These are phyloP conservation scores for Chalciporus pseudorubinellus DNA, from an alignment of 768 basidiomycete genomes.

Conservation along the genomic window DNA sequence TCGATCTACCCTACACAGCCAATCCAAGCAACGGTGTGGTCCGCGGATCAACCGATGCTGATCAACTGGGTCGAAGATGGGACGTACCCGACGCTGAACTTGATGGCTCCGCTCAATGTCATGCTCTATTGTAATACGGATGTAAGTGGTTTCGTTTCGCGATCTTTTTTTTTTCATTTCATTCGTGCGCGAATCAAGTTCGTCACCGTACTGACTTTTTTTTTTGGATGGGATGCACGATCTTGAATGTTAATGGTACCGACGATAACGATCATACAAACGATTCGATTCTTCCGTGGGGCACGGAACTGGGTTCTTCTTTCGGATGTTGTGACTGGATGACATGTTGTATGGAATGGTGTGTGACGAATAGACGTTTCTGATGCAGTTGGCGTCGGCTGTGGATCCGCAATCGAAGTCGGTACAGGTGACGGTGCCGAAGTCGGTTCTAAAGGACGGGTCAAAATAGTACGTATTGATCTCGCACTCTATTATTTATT, in stretches of 20 bases:
- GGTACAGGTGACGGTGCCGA: constrained; percentile 30
- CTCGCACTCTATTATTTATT: not conserved
- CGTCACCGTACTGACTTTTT: not conserved
- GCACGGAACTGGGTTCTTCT: not conserved
- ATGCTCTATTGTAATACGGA: constrained; percentile 44
- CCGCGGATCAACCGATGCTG: constrained; percentile 40
- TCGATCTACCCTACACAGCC: constrained; percentile 54
- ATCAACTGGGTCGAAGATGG: constrained; percentile 54
- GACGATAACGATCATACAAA: not conserved
- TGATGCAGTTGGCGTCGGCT: constrained; percentile 43
- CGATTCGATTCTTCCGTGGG: not conserved
- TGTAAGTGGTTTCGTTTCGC: constrained; percentile 27
- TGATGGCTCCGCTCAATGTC: constrained; percentile 45
- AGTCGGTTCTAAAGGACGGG: constrained; percentile 19
- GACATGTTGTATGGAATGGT: constrained; percentile 7
- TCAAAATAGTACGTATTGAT: constrained; percentile 33
- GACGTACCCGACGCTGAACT: constrained; percentile 36
- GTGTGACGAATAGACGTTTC: constrained; percentile 32
- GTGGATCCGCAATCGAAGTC: constrained; percentile 37
- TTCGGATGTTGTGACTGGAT: not conserved
- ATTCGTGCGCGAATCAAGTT: not conserved
- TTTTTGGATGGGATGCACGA: not conserved
- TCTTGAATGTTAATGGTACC: not conserved
- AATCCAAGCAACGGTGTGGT: constrained; percentile 41
- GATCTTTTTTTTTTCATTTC: not conserved